phyloP scores from a whole-genome alignment of 2,329 filamentous ascomycete genomes.

The Amauroascus niger region DNA sequence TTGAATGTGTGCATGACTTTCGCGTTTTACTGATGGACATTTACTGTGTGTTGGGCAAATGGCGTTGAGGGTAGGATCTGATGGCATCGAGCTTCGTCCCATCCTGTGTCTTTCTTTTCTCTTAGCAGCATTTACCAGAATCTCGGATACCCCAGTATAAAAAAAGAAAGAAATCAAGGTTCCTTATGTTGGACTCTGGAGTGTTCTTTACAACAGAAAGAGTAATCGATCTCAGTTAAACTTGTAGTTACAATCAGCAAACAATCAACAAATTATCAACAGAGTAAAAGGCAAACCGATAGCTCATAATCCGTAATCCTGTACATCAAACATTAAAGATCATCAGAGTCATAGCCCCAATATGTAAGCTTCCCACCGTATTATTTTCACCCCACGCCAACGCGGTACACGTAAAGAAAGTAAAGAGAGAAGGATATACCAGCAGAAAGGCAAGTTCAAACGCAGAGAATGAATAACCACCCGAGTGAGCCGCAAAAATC shows the following conservation, averaged over 20 bases:
- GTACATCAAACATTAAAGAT: conserved; percentile 14
- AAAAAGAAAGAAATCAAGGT: background rate
- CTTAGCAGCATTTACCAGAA: background rate
- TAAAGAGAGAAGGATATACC: conserved; percentile 14
- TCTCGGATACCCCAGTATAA: background rate
- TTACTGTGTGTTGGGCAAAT: background rate
- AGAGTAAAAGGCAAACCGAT: background rate
- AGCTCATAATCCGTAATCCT: conserved; percentile 11
- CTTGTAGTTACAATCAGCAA: conserved; percentile 1
- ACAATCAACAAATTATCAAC: conserved; percentile 6
- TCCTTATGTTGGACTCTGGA: background rate
- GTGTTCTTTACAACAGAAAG: background rate
- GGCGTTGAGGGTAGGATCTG: background rate
- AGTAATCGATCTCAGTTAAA: conserved; percentile 2
- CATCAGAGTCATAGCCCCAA: conserved; percentile 11
- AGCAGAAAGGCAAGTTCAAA: conserved; percentile 2
- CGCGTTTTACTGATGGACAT: background rate
- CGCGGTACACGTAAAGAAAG: background rate
- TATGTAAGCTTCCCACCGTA: conserved; percentile 7
- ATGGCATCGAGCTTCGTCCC: background rate
- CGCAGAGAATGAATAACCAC: conserved; percentile 21
- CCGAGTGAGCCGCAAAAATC: conserved; percentile 14
- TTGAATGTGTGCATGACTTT: background rate
- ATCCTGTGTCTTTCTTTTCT: background rate
- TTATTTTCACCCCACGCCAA: conserved; percentile 5